phyloP scores from a whole-genome alignment of 768 basidiomycete genomes.

The Gautieria morchelliformis region DNA sequence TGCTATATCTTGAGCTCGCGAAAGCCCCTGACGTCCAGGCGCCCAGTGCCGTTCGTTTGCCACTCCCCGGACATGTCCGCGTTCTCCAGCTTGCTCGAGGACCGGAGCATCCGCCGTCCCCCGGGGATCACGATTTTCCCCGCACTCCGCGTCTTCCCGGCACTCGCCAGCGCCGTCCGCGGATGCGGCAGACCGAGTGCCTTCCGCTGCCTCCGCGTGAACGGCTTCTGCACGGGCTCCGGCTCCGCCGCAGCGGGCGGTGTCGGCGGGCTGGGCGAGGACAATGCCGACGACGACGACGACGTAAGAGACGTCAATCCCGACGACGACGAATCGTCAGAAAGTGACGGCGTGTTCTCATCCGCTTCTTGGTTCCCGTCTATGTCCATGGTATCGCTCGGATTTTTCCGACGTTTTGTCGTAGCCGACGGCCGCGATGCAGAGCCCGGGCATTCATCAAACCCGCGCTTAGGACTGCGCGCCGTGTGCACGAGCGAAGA shows the following conservation, averaged over 20 bases:
- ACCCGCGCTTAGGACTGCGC: conserved; percentile 41
- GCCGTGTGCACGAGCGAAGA: background rate
- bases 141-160: conserved; percentile 19
- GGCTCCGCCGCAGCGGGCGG: conserved; percentile 15
- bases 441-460: conserved; percentile 40
- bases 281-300: conserved; percentile 28
- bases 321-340: conserved; percentile 24
- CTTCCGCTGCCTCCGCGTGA: conserved; percentile 65
- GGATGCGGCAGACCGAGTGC: conserved; percentile 56
- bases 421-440: conserved; percentile 14
- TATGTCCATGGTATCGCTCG: conserved; percentile 19
- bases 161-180: background rate
- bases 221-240: conserved; percentile 24
- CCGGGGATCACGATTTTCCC: conserved; percentile 60
- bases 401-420: background rate
- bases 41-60: conserved; percentile 59
- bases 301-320: conserved; percentile 17
- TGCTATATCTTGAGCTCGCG: conserved; percentile 61
- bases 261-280: conserved; percentile 22
- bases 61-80: conserved; percentile 36
- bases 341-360: conserved; percentile 32
- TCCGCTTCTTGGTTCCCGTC: conserved; percentile 18
- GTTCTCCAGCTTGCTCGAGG: conserved; percentile 14
- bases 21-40: conserved; percentile 70
- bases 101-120: conserved; percentile 30